These are phyloP conservation scores for Gossypium trilobum DNA, from an alignment of 441 rosid genomes.

Conservation along the genomic window DNA sequence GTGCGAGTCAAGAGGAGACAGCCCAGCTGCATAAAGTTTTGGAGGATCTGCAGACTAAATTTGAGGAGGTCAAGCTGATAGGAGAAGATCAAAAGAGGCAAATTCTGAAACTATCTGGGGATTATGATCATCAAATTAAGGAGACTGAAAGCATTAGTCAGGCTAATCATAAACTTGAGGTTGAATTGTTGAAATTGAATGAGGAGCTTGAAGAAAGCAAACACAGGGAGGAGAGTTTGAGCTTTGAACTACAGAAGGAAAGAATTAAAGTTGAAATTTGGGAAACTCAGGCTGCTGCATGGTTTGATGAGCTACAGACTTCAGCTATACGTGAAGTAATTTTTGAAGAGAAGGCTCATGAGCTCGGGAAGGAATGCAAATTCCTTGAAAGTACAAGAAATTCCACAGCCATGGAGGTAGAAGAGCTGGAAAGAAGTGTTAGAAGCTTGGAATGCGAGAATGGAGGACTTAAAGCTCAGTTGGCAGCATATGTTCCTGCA, in stretches of 20 bases:
- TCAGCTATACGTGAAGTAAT: slow-evolving; percentile 46
- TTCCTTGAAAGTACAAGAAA: slow-evolving; percentile 31
- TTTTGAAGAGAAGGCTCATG: slow-evolving; percentile 47
- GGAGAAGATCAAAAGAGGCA: slow-evolving; percentile 45
- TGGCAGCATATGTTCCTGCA: slow-evolving; percentile 44
- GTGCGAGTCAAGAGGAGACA: slow-evolving; percentile 35
- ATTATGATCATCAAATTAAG: slow-evolving; percentile 38
- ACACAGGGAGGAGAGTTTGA: slow-evolving; percentile 45
- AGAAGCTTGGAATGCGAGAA: slow-evolving; percentile 46
- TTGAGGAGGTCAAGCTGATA: slow-evolving; percentile 38
- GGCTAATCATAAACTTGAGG: slow-evolving; percentile 39
- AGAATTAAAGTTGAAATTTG: slow-evolving; percentile 38
- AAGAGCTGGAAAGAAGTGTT: slow-evolving; percentile 49
- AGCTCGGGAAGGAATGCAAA: slow-evolving; percentile 39
- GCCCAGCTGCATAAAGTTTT: slow-evolving; percentile 33
- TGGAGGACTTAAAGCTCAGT: slow-evolving; percentile 44
- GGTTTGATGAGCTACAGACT: slow-evolving; percentile 46
- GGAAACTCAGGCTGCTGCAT: slow-evolving; percentile 48
- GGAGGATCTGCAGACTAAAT: slow-evolving; percentile 46
- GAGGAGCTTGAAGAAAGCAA: slow-evolving; percentile 40
- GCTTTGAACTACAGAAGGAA: slow-evolving; percentile 37
- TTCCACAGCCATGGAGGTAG: slow-evolving; percentile 39
- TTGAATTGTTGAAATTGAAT: slow-evolving; percentile 30
- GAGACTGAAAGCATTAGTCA: slow-evolving; percentile 30
- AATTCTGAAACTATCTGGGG: slow-evolving; percentile 42